These are phyloP conservation scores for Chytridium lagenaria DNA, from an alignment of 371 early-diverging fungal genomes.

Conservation along the genomic window DNA sequence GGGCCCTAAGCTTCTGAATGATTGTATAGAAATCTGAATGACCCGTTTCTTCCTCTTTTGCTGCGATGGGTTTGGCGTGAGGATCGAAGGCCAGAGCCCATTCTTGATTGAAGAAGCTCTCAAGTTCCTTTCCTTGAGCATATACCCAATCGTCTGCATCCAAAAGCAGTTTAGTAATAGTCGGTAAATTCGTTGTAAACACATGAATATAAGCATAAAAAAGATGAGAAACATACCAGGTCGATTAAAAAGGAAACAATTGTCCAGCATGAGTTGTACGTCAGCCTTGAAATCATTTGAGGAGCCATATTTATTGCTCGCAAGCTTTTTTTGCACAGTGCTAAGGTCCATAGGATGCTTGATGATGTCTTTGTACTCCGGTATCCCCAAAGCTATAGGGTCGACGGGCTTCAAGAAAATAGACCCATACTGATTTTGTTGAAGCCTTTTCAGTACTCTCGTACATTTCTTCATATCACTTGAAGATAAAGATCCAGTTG, in stretches of 20 bases:
- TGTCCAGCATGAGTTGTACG: slow-evolving; percentile 58
- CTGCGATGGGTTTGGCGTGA: not conserved
- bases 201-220: no score
- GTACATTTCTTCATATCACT: slow-evolving; percentile 23
- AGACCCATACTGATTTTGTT: slow-evolving; percentile 43
- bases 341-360: slow-evolving; percentile 68
- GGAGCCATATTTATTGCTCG: slow-evolving; percentile 14
- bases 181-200: not conserved
- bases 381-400: slow-evolving; percentile 61
- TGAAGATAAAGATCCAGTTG: not conserved
- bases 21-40: slow-evolving; percentile 17
- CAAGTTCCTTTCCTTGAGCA: slow-evolving; percentile 34
- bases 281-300: slow-evolving; percentile 69
- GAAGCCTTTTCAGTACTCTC: slow-evolving; percentile 17
- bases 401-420: slow-evolving; percentile 62
- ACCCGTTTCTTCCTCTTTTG: slow-evolving; percentile 1
- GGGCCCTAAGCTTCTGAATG: slow-evolving; percentile 27
- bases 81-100: slow-evolving; percentile 29
- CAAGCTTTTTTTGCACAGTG: slow-evolving; percentile 41
- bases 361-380: slow-evolving; percentile 63
- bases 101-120: slow-evolving; percentile 32
- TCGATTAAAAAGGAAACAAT: slow-evolving; percentile 43
- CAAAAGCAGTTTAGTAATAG: not conserved
- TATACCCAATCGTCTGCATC: slow-evolving; percentile 42
- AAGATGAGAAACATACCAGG: slow-evolving; percentile 17